Percentiles rank a stretch among this genome's conserved stretches.
Evolutionary conservation across 1,139 yeast genomes (phyloP).

Genomic region (Nadsonia commutata): DNA sequence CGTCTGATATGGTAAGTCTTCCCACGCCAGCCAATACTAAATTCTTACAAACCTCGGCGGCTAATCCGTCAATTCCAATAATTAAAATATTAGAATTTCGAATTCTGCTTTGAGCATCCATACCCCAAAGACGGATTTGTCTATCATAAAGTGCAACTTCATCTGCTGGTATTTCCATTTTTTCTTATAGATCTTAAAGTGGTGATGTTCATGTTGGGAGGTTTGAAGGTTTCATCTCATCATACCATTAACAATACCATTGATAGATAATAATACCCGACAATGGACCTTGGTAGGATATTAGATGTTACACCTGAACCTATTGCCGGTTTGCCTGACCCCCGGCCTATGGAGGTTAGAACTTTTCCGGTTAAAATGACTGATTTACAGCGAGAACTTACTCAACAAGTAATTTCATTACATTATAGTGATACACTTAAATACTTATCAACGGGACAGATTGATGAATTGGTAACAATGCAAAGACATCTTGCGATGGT

Average conservation of each 20-base stretch:
- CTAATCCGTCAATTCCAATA: constrained; percentile 55
- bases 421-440: constrained; percentile 84
- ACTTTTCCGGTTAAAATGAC: constrained; percentile 80
- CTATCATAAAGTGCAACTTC: constrained; percentile 90
- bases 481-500: constrained; percentile 64
- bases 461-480: constrained; percentile 48
- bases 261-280: no score
- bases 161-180: no score
- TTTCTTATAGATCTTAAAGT: no score
- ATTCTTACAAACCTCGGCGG: constrained; percentile 72
- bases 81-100: constrained; percentile 58
- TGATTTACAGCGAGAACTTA: constrained; percentile 74
- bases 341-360: constrained; percentile 28
- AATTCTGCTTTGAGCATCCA: constrained; percentile 74
- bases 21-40: constrained; percentile 84
- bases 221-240: no score
- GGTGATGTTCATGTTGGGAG: no score
- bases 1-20: constrained; percentile 54
- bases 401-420: constrained; percentile 83
- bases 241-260: no score
- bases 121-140: constrained; percentile 92
- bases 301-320: constrained; percentile 82
- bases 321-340: no score
- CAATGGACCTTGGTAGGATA: constrained; percentile 66
- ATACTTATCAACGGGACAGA: constrained; percentile 58